These are phyloP conservation scores for Porphyra umbilicalis DNA, from an alignment of 31 red algal genomes.

Conservation along the genomic window DNA sequence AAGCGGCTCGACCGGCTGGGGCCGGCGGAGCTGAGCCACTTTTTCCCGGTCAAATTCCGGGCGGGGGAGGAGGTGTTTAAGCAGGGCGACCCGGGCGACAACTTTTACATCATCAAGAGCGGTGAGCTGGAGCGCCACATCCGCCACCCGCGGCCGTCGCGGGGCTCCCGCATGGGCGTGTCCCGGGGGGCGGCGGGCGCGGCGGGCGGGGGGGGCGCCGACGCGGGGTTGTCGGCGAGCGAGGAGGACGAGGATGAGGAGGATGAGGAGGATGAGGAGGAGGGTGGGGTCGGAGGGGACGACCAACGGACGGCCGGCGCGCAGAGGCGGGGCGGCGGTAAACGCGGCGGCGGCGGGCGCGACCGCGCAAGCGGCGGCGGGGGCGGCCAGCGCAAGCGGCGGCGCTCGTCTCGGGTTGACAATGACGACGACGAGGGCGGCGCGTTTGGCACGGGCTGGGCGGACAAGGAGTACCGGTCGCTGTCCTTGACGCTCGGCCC, in stretches of 20 bases:
- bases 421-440: neutral
- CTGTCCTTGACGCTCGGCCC: slow-evolving; percentile 56
- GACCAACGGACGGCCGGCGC: too few species aligned
- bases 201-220: neutral
- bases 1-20: slow-evolving; percentile 80
- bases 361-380: neutral
- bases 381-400: neutral
- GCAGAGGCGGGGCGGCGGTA: neutral
- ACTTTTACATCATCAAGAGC: slow-evolving; percentile 96
- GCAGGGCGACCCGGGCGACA: slow-evolving; percentile 89
- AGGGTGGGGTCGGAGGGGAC: too few species aligned
- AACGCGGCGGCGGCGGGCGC: neutral
- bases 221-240: neutral
- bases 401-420: neutral
- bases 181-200: slow-evolving; percentile 5
- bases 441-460: slow-evolving; percentile 3
- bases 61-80: slow-evolving; percentile 85
- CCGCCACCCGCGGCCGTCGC: slow-evolving; percentile 38
- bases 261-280: neutral
- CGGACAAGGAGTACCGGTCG: slow-evolving; percentile 22
- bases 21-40: slow-evolving; percentile 62
- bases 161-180: neutral
- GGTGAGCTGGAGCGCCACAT: slow-evolving; percentile 89
- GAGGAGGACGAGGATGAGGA: neutral
- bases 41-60: slow-evolving; percentile 91